Base-by-base conservation (phyloP, 768 basidiomycete species). In the Naganishia friedmannii region DNA sequence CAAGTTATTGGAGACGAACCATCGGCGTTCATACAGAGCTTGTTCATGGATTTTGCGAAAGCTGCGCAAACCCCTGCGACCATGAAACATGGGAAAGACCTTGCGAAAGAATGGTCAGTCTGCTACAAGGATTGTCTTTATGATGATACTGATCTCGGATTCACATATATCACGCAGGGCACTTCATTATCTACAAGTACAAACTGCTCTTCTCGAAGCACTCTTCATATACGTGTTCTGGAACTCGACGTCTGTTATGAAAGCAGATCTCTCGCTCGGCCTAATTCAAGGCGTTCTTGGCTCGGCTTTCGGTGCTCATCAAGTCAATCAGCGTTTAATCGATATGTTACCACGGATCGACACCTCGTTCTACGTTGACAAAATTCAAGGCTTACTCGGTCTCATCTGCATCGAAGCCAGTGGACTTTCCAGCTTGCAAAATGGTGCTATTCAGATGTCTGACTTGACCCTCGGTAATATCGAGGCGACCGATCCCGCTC, bases 201-300 rank as follows among this genome's bases (percentile, higher is more conserved):
- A 72, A 37, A 51, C 45, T 19, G 55, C 71, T 48, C 42, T 68
- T 21, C 60, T 72, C 26, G 71, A 72, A 66, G 46, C 71, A 15
- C 67, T 72, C 29, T 72, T 72, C 60, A 53, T 68, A n/a, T 63
- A 51, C 67, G 65, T 67, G 53, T 72, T 55, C 54, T 72, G 69
- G 69, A 45, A 56, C 29, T 48, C 51, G 31, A 46, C 26, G 12
- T 56, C 48, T 13, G 23, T 48, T 10, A 60, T 71, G 19, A 67
- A 55, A 28, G 71, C 71, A 19, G 66, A 72, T 51, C 48, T 68
- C 26, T 57, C 71, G 26, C 34, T 58, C 19, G 71, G 71, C 8
- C 42, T 72, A 19, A 65, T 72, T 19, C 56, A 72, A 51, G 71
- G 67, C 9, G 51, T 53, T 39, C 67, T 72, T 26, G 66, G 71